phyloP scores from a whole-genome alignment of 768 basidiomycete genomes.

The Russula virescens region DNA sequence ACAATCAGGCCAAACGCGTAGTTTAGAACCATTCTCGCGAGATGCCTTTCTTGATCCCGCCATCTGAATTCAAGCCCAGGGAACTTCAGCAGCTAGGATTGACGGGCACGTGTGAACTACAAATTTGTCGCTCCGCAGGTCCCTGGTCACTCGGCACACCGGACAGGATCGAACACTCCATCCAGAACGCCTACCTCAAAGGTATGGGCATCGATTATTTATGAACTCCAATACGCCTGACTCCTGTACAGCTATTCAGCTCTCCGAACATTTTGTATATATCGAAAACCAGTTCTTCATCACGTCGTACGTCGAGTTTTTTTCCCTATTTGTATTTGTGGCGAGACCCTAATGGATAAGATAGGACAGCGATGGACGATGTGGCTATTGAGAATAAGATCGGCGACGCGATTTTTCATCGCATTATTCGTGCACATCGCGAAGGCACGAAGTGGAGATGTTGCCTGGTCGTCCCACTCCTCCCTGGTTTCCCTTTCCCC shows the following conservation, averaged over 20 bases:
- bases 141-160: slow-evolving; percentile 96
- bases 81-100: slow-evolving; percentile 77
- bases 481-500: slow-evolving; percentile 91
- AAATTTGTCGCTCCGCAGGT: slow-evolving; percentile 91
- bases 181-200: slow-evolving; percentile 91
- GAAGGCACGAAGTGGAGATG: slow-evolving; percentile 85
- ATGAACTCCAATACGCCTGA: neutral
- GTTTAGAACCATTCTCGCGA: slow-evolving; percentile 78
- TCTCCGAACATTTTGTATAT: slow-evolving; percentile 96
- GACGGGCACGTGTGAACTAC: slow-evolving; percentile 94
- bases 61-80: slow-evolving; percentile 81
- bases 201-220: slow-evolving; percentile 37
- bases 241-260: slow-evolving; percentile 62
- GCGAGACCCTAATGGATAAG: slow-evolving; percentile 7
- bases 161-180: slow-evolving; percentile 80
- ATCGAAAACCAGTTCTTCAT: slow-evolving; percentile 96
- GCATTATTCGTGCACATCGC: slow-evolving; percentile 82
- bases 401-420: slow-evolving; percentile 86
- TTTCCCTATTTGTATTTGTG: neutral
- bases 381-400: slow-evolving; percentile 88
- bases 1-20: neutral
- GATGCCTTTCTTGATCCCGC: slow-evolving; percentile 93
- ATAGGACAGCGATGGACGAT: slow-evolving; percentile 77
- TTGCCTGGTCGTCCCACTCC: slow-evolving; percentile 83
- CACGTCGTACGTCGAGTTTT: slow-evolving; percentile 56